Base-by-base conservation (phyloP, 345 rosid genomes). In the Cardamine chenopodiifolia region DNA sequence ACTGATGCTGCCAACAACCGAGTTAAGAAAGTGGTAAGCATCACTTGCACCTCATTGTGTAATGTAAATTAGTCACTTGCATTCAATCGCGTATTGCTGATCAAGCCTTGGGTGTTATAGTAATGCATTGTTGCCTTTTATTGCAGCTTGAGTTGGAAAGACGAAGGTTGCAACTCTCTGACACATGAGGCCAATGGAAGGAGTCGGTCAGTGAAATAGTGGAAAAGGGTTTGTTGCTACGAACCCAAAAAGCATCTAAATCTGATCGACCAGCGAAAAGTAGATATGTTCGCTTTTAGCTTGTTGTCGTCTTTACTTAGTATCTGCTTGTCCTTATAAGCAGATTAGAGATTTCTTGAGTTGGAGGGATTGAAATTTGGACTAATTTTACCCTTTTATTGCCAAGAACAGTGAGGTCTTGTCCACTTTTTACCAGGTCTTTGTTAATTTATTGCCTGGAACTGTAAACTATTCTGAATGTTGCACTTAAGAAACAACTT, bases 11-110 rank as follows among this genome's bases (percentile, higher is more conserved):
- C 99, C 84, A 95, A 95, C 81, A 93, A 92, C 42, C 85, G 97
- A 54, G 99, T 95, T 78, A 95, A 83, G 85, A 95, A 92, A 92
- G 98, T 95, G 96, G 99, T 90, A 84, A 88, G 89, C 6, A 2
- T 65, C 56, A 14, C 31, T 62, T 47, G 10, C 66, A 18, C 2
- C 15, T 60, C 40, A 62, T 3, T 60, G 13, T 50, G 44, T 49
- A 35, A 66, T 66, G 22, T 14, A 5, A 66, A 14, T 4, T 37
- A 10, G 32, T n/a, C 61, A 52, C 28, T 10, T 19, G 13, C 59
- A 7, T 32, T 34, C 15, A 9, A 37, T 67, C 0, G 31, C 50
- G 57, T 58, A 26, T 14, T 50, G 55, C 28, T 26, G 7, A 66
- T 26, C 42, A 67, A 74, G 55, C 63, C 28, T 67, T 7, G 20